Percentiles rank a stretch among this genome's conserved stretches.
phyloP scores from a whole-genome alignment of 164 flowering plant species.

The Tinospora cordifolia region DNA sequence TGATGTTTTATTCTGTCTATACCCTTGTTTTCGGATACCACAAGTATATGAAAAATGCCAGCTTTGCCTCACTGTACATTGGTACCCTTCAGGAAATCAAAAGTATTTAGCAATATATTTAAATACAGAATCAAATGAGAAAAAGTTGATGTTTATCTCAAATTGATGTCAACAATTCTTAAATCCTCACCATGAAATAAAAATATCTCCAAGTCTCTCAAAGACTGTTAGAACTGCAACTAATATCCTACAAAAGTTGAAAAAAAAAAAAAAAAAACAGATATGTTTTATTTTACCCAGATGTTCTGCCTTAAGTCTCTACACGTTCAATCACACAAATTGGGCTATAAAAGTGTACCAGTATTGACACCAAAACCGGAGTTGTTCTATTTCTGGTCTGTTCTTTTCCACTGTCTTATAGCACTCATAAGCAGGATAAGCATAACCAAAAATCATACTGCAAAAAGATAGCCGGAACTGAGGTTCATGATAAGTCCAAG shows the following conservation, averaged over 20 bases:
- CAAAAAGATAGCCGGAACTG: constrained; percentile 1
- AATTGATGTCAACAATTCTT: constrained; percentile 8
- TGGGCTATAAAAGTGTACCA: constrained; percentile 35
- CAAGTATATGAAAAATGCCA: constrained; percentile 71
- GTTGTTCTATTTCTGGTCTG: constrained; percentile 46
- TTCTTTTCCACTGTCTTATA: constrained; percentile 66
- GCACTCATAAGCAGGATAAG: constrained; percentile 83
- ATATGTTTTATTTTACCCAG: background rate
- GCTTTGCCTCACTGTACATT: constrained; percentile 85
- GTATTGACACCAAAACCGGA: constrained; percentile 88
- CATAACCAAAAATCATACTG: constrained; percentile 72
- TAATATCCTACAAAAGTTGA: constrained; percentile 53
- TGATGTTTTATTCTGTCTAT: background rate
- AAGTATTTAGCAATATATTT: background rate
- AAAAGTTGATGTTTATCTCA: background rate
- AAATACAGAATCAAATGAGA: background rate
- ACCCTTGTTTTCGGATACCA: constrained; percentile 90
- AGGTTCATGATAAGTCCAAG: background rate
- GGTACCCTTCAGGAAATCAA: constrained; percentile 59
- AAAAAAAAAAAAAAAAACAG: too few relatives aligned
- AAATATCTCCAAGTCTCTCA: constrained; percentile 72
- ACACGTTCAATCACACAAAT: background rate
- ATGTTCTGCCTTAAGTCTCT: background rate
- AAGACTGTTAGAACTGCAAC: constrained; percentile 69
- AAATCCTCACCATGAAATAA: constrained; percentile 71